Evolutionary conservation across 2,329 filamentous ascomycete species (phyloP).

Genomic region (Alternaria conjuncta): DNA sequence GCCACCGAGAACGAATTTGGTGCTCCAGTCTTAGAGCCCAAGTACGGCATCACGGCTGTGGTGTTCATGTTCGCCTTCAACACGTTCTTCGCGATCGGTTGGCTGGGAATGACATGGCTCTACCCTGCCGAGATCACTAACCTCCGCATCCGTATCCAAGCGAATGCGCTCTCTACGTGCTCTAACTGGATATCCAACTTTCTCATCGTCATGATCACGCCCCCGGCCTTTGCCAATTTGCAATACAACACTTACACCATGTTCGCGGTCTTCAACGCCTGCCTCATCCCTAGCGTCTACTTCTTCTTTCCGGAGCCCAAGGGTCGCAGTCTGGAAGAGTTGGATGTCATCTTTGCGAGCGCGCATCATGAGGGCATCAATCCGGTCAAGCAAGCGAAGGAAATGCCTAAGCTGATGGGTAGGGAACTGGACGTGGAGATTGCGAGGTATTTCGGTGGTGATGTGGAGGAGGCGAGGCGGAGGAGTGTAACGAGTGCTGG

Average conservation of each 20-base stretch:
- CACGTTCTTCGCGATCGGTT: slow-evolving; percentile 67
- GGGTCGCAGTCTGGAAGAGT: slow-evolving; percentile 55
- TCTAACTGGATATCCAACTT: slow-evolving; percentile 53
- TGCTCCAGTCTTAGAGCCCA: slow-evolving; percentile 48
- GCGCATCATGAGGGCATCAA: slow-evolving; percentile 12
- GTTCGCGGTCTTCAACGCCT: slow-evolving; percentile 59
- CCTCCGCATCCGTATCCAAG: slow-evolving; percentile 71
- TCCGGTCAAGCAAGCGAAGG: slow-evolving; percentile 8
- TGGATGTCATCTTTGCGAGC: slow-evolving; percentile 54
- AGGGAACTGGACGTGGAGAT: slow-evolving; percentile 11
- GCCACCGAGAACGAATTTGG: slow-evolving; percentile 10
- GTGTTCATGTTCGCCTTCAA: slow-evolving; percentile 73
- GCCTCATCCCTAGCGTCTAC: slow-evolving; percentile 60
- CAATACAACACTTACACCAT: slow-evolving; percentile 60
- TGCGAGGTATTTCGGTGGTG: slow-evolving; percentile 12
- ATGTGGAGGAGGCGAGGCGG: slow-evolving; percentile 15
- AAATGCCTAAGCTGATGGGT: slow-evolving; percentile 12
- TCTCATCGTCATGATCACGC: slow-evolving; percentile 68
- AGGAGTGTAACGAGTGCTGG: slow-evolving; percentile 3
- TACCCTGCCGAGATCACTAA: slow-evolving; percentile 77
- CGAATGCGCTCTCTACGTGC: slow-evolving; percentile 60
- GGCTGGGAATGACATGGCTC: slow-evolving; percentile 62
- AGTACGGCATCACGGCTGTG: slow-evolving; percentile 60
- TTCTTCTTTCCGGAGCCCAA: slow-evolving; percentile 63
- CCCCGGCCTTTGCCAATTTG: slow-evolving; percentile 62